Evolutionary conservation across 306 rosid species (phyloP).

Genomic region (Sicyos edulis): DNA sequence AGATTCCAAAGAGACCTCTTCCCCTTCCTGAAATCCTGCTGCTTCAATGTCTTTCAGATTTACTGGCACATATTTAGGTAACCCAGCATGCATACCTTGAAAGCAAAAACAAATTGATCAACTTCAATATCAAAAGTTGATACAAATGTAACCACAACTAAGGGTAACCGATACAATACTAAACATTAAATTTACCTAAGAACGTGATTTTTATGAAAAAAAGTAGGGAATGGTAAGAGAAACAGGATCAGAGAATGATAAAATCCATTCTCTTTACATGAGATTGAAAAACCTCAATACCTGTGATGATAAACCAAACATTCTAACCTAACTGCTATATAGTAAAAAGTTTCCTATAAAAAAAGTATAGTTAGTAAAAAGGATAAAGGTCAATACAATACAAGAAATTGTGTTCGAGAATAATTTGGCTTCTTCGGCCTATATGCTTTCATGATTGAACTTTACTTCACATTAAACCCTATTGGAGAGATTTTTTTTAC

Average conservation of each 20-base stretch:
- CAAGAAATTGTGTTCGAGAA: background rate
- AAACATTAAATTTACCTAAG: background rate
- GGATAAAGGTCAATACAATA: background rate
- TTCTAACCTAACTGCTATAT: conserved; percentile 7
- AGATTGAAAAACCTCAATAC: background rate
- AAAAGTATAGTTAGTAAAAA: background rate
- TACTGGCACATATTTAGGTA: conserved; percentile 80
- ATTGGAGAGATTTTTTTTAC: background rate
- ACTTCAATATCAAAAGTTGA: background rate
- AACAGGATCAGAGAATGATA: background rate
- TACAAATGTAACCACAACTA: background rate
- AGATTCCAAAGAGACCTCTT: conserved; percentile 75
- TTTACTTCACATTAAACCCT: background rate
- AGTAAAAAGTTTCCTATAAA: background rate
- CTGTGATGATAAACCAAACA: background rate
- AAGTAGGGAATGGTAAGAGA: background rate
- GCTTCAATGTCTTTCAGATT: conserved; percentile 78
- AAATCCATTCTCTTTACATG: background rate
- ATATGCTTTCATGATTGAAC: background rate
- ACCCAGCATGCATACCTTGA: conserved; percentile 82
- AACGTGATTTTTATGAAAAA: background rate
- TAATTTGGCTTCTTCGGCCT: background rate
- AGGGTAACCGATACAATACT: background rate
- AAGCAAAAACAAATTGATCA: background rate
- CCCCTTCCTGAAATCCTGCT: conserved; percentile 82